Percentiles rank a stretch among this genome's conserved stretches.
Evolutionary conservation across 2,329 filamentous ascomycete species (phyloP).

Genomic region (Fusarium neocosmosporiellum): DNA sequence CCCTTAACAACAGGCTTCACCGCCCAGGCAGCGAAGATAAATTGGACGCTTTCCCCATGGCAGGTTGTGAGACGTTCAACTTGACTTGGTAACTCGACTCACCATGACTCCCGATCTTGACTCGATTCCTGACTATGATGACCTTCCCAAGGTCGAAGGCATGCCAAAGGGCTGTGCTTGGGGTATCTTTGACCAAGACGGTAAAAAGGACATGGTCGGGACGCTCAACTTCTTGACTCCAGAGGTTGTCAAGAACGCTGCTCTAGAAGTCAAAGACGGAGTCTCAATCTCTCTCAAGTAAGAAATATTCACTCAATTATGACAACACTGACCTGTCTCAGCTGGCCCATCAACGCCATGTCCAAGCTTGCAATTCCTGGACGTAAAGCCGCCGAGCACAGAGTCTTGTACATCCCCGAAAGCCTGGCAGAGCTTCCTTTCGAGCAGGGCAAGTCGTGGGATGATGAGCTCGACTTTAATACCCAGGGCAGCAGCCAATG

Average conservation of each 20-base stretch:
- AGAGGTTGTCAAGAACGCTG: constrained; percentile 46
- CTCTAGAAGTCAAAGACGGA: constrained; percentile 48
- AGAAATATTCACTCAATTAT: not conserved
- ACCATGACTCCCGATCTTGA: constrained; percentile 2
- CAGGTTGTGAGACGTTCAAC: not conserved
- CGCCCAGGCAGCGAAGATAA: constrained; percentile 15
- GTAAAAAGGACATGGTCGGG: constrained; percentile 61
- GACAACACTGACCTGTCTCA: not conserved
- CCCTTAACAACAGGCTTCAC: not conserved
- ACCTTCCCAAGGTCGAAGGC: constrained; percentile 47
- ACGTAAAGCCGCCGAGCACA: constrained; percentile 46
- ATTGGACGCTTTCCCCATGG: not conserved
- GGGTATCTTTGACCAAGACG: constrained; percentile 60
- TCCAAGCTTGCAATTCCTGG: constrained; percentile 44
- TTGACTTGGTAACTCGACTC: accelerated
- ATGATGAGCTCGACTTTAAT: constrained; percentile 66
- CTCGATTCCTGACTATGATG: constrained; percentile 28
- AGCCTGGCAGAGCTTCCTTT: constrained; percentile 25
- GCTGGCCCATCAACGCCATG: constrained; percentile 34
- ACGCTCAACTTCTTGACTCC: constrained; percentile 65
- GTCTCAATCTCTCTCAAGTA: constrained; percentile 66
- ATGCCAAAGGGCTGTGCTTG: constrained; percentile 63
- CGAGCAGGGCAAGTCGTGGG: constrained; percentile 44
- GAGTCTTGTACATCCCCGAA: constrained; percentile 47
- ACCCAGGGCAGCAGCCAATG: constrained; percentile 67